Evolutionary conservation across 2,329 filamentous ascomycete genomes (phyloP).

Genomic region (Diaporthe humulicola): DNA sequence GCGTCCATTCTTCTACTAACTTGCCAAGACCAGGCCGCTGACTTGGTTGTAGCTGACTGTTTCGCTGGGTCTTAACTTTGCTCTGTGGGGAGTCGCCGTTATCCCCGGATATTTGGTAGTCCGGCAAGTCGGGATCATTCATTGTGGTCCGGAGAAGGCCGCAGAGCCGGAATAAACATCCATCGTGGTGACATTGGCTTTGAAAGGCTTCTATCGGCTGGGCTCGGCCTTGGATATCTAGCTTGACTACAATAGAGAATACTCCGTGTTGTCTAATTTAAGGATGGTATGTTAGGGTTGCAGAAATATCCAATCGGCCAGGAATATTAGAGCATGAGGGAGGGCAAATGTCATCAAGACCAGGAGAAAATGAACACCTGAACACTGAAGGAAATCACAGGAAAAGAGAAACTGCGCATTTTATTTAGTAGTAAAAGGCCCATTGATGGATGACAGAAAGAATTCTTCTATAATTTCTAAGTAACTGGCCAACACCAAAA

Average conservation of each 20-base stretch:
- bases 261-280: too few species aligned
- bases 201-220: too few species aligned
- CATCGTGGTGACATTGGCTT: background rate
- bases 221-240: too few species aligned
- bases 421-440: too few species aligned
- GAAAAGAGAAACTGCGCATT: too few species aligned
- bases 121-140: slow-evolving; percentile 15
- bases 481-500: background rate
- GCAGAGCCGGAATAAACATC: background rate
- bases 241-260: too few species aligned
- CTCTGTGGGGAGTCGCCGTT: slow-evolving; percentile 38
- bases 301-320: too few species aligned
- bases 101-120: slow-evolving; percentile 40
- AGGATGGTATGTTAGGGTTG: too few species aligned
- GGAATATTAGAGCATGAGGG: too few species aligned
- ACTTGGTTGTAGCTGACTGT: slow-evolving; percentile 31
- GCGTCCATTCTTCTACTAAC: background rate
- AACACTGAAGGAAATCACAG: background rate
- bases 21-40: background rate
- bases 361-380: background rate
- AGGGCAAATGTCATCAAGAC: background rate
- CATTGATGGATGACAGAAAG: background rate
- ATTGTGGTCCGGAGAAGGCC: slow-evolving; percentile 21
- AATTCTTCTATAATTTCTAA: background rate
- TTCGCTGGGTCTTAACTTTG: slow-evolving; percentile 41